These are phyloP conservation scores for Fusarium incarnatum DNA, from an alignment of 2,329 filamentous ascomycete species.

Conservation along the genomic window DNA sequence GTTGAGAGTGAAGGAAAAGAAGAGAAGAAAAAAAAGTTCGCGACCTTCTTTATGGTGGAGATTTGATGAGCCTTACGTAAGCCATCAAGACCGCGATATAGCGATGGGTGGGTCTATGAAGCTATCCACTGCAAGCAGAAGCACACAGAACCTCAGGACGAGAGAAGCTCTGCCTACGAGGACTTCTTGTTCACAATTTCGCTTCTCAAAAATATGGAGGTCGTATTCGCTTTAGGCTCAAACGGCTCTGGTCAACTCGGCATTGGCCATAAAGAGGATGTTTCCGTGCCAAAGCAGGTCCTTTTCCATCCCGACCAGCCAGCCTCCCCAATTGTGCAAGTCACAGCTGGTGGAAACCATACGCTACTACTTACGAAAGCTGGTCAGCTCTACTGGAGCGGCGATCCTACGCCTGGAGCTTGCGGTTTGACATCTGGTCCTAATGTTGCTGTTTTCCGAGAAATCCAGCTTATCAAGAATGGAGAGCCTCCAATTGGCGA, in stretches of 20 bases:
- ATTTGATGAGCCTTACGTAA: conserved; percentile 38
- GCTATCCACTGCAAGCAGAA: conserved; percentile 34
- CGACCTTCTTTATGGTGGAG: conserved; percentile 43
- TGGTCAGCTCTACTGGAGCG: conserved; percentile 73
- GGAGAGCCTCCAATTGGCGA: conserved; percentile 46
- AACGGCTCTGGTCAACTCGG: conserved; percentile 82
- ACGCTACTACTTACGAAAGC: conserved; percentile 75
- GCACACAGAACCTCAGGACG: conserved; percentile 13
- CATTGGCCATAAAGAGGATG: conserved; percentile 76
- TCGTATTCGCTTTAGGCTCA: conserved; percentile 77
- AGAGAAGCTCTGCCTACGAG: neutral
- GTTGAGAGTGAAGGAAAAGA: conserved; percentile 27
- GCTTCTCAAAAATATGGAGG: conserved; percentile 53
- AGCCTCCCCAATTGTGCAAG: conserved; percentile 52
- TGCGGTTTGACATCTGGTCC: conserved; percentile 59
- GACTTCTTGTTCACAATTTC: conserved; percentile 17
- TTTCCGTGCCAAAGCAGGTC: conserved; percentile 72
- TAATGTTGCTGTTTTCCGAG: conserved; percentile 54
- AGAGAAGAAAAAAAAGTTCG: conserved; percentile 40
- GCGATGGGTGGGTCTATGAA: conserved; percentile 41
- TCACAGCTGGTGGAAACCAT: conserved; percentile 84
- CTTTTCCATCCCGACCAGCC: conserved; percentile 62
- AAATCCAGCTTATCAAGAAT: conserved; percentile 52
- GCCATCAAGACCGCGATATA: conserved; percentile 35
- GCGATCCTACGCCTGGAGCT: conserved; percentile 67